Base-by-base conservation (phyloP, 192 early-diverging fungal species). In the Gryganskiella cystojenkinii region DNA sequence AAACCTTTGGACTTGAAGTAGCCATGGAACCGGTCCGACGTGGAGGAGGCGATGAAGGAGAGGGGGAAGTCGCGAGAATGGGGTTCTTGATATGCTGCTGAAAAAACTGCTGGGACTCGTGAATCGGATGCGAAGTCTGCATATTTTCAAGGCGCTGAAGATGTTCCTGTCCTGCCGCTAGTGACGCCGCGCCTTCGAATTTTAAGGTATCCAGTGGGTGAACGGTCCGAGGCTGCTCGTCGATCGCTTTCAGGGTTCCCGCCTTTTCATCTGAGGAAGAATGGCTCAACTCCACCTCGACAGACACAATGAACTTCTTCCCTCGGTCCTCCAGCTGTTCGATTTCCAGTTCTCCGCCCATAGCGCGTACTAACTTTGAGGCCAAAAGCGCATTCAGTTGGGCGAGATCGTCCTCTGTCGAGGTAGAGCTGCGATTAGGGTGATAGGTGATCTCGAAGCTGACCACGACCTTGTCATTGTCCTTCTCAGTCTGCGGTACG, bases 381-480 rank as follows among this genome's bases (percentile, higher is more conserved):
- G 79, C 71, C 37, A 83, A 42, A 10, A 74, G 70, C 35, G 71
- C 66, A 44, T 79, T 67, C 15, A 79, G 62, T 10, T 66, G 56
- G 2, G 78, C 64, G 24, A 70, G 45, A 37, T 71, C 61, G 40
- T 69, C 59, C 30, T 67, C 62, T 24, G 35, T 60, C 11, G 61
- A 56, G 30, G 47, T 35, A 8, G 64, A 73, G 33, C 22, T 28
- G 9, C 34, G 50, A 35, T 66, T 74, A 19, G 79, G 62, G 31
- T 70, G 70, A 17, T 83, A 71, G 1, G 44, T 71, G 43, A 83
- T 83, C 62, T 83, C 79, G 20, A 83, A 71, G 22, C 64, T 80
- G 49, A 74, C 73, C 35, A 57, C 67, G 3, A 83, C 68, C 70
- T 65, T 83, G 42, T 80, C 70, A 33, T 64, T 52, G 22, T 71